phyloP scores from a whole-genome alignment of 2,329 filamentous ascomycete species.

The Beauveria sp. region DNA sequence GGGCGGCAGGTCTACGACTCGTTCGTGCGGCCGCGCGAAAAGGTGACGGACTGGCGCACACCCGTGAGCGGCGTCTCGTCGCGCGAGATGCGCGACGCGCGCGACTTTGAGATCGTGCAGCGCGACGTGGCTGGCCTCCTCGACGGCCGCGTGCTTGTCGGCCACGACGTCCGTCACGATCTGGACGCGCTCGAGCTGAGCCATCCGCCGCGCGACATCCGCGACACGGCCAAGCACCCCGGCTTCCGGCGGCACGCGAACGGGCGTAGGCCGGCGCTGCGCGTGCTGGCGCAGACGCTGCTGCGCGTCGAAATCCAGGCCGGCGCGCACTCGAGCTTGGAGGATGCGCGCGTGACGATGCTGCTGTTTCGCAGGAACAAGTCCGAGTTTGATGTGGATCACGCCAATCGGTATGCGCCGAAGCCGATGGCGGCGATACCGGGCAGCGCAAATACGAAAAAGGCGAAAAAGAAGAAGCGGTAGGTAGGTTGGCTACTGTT shows the following conservation, averaged over 20 bases:
- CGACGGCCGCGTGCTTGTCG: slow-evolving; percentile 65
- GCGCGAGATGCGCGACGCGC: slow-evolving; percentile 61
- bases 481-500: slow-evolving; percentile 13
- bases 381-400: slow-evolving; percentile 74
- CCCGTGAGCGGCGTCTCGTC: slow-evolving; percentile 74
- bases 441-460: slow-evolving; percentile 23
- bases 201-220: slow-evolving; percentile 69
- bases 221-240: slow-evolving; percentile 75
- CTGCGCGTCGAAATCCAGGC: slow-evolving; percentile 55
- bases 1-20: slow-evolving; percentile 90
- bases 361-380: slow-evolving; percentile 79
- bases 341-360: slow-evolving; percentile 88
- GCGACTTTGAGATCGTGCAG: slow-evolving; percentile 72
- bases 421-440: slow-evolving; percentile 16
- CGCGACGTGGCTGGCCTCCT: slow-evolving; percentile 61
- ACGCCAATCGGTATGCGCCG: slow-evolving; percentile 57
- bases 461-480: slow-evolving; percentile 35
- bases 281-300: slow-evolving; percentile 48
- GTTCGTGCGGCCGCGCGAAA: slow-evolving; percentile 71
- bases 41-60: slow-evolving; percentile 86
- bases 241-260: slow-evolving; percentile 63
- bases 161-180: slow-evolving; percentile 76
- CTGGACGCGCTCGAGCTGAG: slow-evolving; percentile 68
- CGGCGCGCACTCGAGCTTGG: slow-evolving; percentile 57
- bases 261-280: slow-evolving; percentile 62